A percentile compares a stretch with the other conserved stretches of the same genome.
phyloP scores from a whole-genome alignment of 495 filamentous ascomycete species.

The Lophiotrema nucula region DNA sequence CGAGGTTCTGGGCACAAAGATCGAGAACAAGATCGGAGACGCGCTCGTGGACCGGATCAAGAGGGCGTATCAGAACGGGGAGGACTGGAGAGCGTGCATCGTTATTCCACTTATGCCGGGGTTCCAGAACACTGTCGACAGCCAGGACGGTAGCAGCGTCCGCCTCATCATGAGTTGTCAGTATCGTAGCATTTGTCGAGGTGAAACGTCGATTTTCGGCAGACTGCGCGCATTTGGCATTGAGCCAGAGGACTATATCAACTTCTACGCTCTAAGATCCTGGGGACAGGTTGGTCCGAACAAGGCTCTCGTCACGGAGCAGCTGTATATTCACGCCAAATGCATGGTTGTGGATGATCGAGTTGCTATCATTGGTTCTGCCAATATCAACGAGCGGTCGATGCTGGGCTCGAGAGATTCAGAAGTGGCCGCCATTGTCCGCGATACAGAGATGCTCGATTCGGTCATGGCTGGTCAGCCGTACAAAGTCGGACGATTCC shows the following conservation, averaged over 20 bases:
- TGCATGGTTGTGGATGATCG: slow-evolving; percentile 96
- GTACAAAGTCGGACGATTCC: slow-evolving; percentile 86
- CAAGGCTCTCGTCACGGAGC: slow-evolving; percentile 84
- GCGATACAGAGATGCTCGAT: slow-evolving; percentile 91
- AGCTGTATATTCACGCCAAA: slow-evolving; percentile 98
- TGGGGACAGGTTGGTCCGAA: slow-evolving; percentile 92
- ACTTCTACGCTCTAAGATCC: slow-evolving; percentile 86
- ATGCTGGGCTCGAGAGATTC: slow-evolving; percentile 91
- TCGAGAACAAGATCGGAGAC: slow-evolving; percentile 92
- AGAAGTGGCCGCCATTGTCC: slow-evolving; percentile 85
- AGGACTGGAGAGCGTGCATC: slow-evolving; percentile 92
- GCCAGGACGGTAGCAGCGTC: slow-evolving; percentile 89
- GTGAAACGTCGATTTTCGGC: slow-evolving; percentile 89
- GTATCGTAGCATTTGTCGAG: slow-evolving; percentile 94
- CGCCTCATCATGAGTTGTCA: slow-evolving; percentile 97
- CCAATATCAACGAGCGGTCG: slow-evolving; percentile 98
- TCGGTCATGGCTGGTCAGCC: slow-evolving; percentile 87
- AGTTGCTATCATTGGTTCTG: slow-evolving; percentile 90
- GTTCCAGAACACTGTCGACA: slow-evolving; percentile 95
- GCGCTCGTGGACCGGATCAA: slow-evolving; percentile 90
- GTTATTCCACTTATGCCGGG: slow-evolving; percentile 95
- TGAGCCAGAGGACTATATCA: slow-evolving; percentile 94
- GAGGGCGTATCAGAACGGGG: slow-evolving; percentile 75
- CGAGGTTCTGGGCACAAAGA: slow-evolving; percentile 78
- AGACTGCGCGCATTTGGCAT: slow-evolving; percentile 77